These are phyloP conservation scores for Trichothecium sympodiale DNA, from an alignment of 2,329 filamentous ascomycete species.

Conservation along the genomic window DNA sequence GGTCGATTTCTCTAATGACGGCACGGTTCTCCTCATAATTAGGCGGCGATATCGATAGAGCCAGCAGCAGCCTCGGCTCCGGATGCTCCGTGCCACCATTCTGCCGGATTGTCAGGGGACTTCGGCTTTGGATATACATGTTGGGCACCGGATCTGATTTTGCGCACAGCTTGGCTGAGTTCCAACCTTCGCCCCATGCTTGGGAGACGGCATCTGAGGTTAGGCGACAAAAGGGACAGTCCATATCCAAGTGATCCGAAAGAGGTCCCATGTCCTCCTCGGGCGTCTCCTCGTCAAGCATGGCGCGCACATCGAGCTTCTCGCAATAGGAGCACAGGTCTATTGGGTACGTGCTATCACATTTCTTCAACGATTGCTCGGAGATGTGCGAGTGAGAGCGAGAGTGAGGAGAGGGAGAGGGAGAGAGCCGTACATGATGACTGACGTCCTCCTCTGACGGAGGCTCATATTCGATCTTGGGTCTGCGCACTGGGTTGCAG, in stretches of 20 bases:
- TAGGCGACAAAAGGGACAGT: constrained; percentile 5
- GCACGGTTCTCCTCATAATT: constrained; percentile 3
- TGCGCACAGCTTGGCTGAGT: constrained; percentile 1
- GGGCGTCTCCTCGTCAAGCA: constrained; percentile 3
- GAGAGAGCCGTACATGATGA: too few relatives aligned
- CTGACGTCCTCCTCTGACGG: too few relatives aligned
- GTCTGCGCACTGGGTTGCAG: too few relatives aligned
- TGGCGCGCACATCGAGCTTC: constrained; percentile 3
- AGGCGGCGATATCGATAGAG: constrained; percentile 2
- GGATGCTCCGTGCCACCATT: constrained; percentile 2
- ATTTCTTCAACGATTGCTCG: too few relatives aligned
- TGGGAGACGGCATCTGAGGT: background rate
- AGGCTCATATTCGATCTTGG: too few relatives aligned
- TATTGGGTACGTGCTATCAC: too few relatives aligned
- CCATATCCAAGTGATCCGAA: background rate
- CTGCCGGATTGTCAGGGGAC: constrained; percentile 2
- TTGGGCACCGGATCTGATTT: background rate
- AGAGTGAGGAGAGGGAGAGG: too few relatives aligned
- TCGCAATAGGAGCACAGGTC: constrained; percentile 4
- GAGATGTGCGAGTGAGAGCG: too few relatives aligned
- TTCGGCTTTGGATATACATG: constrained; percentile 6
- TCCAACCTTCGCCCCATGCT: constrained; percentile 3
- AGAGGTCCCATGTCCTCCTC: constrained; percentile 4
- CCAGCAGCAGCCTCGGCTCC: constrained; percentile 4
- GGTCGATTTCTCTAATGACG: constrained; percentile 5